Conservation (phyloP, 768 basidiomycete genomes). For the Trametes meyenii region DNA sequence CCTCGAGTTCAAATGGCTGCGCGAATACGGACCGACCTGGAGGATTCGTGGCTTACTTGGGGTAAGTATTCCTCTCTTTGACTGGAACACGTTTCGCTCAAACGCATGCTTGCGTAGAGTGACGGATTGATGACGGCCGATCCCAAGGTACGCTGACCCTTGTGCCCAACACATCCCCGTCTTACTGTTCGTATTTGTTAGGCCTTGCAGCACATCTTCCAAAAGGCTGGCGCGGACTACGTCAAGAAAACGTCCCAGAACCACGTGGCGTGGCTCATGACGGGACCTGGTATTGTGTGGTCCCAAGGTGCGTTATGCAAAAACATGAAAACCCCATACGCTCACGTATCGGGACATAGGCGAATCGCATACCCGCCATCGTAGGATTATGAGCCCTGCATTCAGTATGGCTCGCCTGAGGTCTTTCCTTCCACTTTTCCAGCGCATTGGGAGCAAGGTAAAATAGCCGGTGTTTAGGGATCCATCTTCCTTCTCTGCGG, state of each 20-base stretch:
- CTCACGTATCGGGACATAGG: background rate
- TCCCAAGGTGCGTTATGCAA: background rate
- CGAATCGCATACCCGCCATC: constrained; percentile 22
- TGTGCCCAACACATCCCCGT: background rate
- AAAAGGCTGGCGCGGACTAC: constrained; percentile 31
- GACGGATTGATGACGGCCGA: constrained; percentile 17
- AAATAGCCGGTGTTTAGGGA: no score
- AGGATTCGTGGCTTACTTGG: constrained; percentile 19
- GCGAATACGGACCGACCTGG: constrained; percentile 26
- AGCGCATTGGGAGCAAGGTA: constrained; percentile 22
- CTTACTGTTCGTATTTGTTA: background rate
- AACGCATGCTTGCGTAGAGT: background rate
- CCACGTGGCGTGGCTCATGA: background rate
- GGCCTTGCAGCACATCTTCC: constrained; percentile 31
- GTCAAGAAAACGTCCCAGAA: constrained; percentile 19
- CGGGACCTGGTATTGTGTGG: constrained; percentile 7
- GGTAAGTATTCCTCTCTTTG: constrained; percentile 12
- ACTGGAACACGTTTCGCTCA: background rate
- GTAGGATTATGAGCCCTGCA: constrained; percentile 26
- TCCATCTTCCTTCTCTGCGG: no score
- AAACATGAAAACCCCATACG: background rate
- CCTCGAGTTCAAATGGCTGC: constrained; percentile 24
- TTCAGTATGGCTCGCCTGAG: constrained; percentile 25
- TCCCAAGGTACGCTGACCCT: constrained; percentile 1
- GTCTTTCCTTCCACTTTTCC: constrained; percentile 26